phyloP scores from a whole-genome alignment of 495 filamentous ascomycete genomes.

The Penicillium ochrochloron region DNA sequence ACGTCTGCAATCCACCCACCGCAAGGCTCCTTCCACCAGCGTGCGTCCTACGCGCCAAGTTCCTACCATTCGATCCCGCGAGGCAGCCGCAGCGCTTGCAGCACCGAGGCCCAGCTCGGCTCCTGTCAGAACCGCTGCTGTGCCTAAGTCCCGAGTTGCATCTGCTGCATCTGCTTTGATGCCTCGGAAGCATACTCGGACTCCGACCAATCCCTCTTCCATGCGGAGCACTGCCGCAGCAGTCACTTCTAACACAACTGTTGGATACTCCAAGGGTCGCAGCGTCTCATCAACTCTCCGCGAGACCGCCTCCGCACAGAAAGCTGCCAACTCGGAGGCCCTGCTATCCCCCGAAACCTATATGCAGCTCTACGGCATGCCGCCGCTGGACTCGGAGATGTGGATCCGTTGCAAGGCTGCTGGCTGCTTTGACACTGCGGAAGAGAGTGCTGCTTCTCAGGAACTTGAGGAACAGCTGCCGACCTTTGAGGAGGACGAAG shows the following conservation, averaged over 20 bases:
- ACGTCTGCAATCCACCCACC: constrained; percentile 23
- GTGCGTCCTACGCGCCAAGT: constrained; percentile 35
- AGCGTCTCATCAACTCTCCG: constrained; percentile 58
- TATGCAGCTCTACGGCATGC: constrained; percentile 46
- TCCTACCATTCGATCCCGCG: constrained; percentile 53
- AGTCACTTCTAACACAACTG: constrained; percentile 71
- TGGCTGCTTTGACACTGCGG: constrained; percentile 43
- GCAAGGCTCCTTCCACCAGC: constrained; percentile 36
- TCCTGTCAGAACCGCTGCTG: constrained; percentile 42
- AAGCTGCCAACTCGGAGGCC: constrained; percentile 27
- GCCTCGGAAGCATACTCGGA: constrained; percentile 44
- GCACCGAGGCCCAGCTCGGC: constrained; percentile 40
- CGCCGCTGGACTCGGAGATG: constrained; percentile 49
- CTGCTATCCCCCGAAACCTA: constrained; percentile 50
- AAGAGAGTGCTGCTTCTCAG: constrained; percentile 20
- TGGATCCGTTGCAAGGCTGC: constrained; percentile 45
- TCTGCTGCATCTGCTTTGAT: constrained; percentile 42
- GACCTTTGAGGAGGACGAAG: constrained; percentile 48
- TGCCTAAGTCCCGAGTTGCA: constrained; percentile 43
- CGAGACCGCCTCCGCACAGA: constrained; percentile 30
- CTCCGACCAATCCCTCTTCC: constrained; percentile 52
- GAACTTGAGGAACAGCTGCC: constrained; percentile 38
- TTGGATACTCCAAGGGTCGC: constrained; percentile 81
- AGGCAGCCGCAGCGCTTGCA: constrained; percentile 61
- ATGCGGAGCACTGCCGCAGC: constrained; percentile 65